phyloP scores from a whole-genome alignment of 495 filamentous ascomycete genomes.

The Elaphomyces granulatus region DNA sequence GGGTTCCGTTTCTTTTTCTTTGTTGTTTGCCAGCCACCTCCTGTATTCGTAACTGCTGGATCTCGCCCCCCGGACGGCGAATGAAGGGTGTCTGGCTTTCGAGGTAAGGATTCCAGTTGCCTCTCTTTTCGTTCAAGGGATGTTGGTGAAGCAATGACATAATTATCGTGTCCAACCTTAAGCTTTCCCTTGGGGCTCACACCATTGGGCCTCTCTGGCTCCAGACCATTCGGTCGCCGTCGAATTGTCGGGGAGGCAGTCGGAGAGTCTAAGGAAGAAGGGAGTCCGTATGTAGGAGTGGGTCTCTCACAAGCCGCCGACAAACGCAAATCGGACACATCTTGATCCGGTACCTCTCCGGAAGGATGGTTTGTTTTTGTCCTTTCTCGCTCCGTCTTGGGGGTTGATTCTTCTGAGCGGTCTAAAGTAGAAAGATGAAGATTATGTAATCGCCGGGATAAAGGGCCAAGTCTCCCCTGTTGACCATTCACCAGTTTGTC shows the following conservation, averaged over 20 bases:
- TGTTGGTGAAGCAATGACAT: slow-evolving; percentile 12
- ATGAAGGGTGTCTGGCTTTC: slow-evolving; percentile 21
- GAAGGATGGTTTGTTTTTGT: slow-evolving; percentile 12
- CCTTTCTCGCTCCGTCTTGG: slow-evolving; percentile 20
- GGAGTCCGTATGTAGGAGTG: slow-evolving; percentile 4
- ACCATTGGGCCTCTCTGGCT: slow-evolving; percentile 28
- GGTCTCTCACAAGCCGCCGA: not conserved
- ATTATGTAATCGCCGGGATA: slow-evolving; percentile 27
- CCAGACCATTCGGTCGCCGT: slow-evolving; percentile 21
- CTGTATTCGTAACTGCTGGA: slow-evolving; percentile 15
- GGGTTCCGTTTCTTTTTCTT: slow-evolving; percentile 34
- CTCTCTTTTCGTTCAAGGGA: slow-evolving; percentile 19
- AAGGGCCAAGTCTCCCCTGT: slow-evolving; percentile 19
- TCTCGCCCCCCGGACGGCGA: slow-evolving; percentile 13
- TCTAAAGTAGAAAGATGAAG: slow-evolving; percentile 26
- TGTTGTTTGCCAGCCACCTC: slow-evolving; percentile 34
- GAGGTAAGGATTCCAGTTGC: slow-evolving; percentile 15
- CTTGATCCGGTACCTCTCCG: slow-evolving; percentile 15
- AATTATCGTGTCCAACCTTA: slow-evolving; percentile 21
- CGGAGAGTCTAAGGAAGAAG: slow-evolving; percentile 12
- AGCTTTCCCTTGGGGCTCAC: slow-evolving; percentile 19
- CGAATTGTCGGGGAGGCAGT: slow-evolving; percentile 18
- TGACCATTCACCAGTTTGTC: slow-evolving; percentile 9
- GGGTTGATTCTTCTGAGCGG: slow-evolving; percentile 14
- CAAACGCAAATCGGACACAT: slow-evolving; percentile 7